Evolutionary conservation across 1,139 yeast species (phyloP), one percentile per base, ranked within the genome.

Genomic region (Candida albicans): DNA sequence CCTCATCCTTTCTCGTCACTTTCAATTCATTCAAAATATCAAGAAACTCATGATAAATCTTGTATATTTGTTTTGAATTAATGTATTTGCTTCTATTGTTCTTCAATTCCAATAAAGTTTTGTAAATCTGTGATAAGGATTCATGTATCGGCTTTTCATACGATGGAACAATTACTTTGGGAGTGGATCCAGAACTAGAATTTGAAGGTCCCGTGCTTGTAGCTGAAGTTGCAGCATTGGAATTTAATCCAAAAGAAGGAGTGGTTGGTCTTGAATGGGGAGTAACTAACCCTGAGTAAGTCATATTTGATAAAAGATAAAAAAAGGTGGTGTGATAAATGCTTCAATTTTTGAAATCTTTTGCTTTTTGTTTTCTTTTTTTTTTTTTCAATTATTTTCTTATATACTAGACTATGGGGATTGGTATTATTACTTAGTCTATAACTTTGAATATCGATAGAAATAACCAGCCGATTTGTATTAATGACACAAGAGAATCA

Each of bases 61-160:
- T 57, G 52, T 76, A 73, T 14, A 85, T 82, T 54, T 82, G 88
- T 53, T 78, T 76, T 31, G 89, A 82, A 56, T 79, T 80, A 56
- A 85, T 70, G 53, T 76, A 85, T 49, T 79, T 81, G 37, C 74
- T 64, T 44, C 90, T 73, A 61, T 85, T 84, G 56, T 79, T 81
- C 59, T 85, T 86, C 54, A 84, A 64, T n/a, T 65, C 63, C 4
- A 83, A 70, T 27, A 86, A 62, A 11, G 67, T 62, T 42, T 70
- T 65, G 57, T 88, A 75, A 37, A 81, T 75, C 13, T 59, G 64
- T 2, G 68, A 57, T 38, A 86, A 67, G 40, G 75, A 67, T 30
- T 73, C 75, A 52, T 77, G 70, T 45, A 82, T 66, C 7, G 62
- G 63, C 51, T 73, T 72, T 58, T 86, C 93, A 50, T 70, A 73